Evolutionary conservation across 2,329 filamentous ascomycete species (phyloP).

Genomic region (Penicillium oxalicum): DNA sequence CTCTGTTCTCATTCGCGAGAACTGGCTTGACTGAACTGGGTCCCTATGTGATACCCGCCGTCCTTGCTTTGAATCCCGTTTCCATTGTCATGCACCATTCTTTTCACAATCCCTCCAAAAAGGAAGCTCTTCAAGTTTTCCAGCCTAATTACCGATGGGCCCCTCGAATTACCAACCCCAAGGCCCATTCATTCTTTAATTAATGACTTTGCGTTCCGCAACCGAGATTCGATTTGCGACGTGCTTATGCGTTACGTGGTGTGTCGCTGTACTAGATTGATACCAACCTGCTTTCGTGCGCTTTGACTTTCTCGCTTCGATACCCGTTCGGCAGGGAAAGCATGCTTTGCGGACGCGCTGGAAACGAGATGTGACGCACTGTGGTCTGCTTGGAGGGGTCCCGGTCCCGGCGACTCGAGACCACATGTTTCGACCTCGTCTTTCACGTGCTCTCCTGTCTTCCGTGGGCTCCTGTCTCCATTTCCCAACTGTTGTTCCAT

Average conservation of each 20-base stretch:
- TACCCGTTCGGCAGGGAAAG: constrained; percentile 30
- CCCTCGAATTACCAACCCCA: neutral
- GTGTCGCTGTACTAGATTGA: constrained; percentile 25
- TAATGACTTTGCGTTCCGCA: constrained; percentile 30
- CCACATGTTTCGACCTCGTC: no score
- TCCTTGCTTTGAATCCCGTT: constrained; percentile 13
- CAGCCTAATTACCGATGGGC: constrained; percentile 12
- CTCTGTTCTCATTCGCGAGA: constrained; percentile 6
- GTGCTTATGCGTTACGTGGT: constrained; percentile 26
- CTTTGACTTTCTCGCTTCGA: constrained; percentile 27
- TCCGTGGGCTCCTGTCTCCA: constrained; percentile 13
- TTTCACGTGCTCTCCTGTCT: neutral
- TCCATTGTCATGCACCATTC: neutral
- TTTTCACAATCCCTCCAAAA: constrained; percentile 1
- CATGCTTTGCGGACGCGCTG: constrained; percentile 15
- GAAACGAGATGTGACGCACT: neutral
- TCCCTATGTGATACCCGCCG: constrained; percentile 31
- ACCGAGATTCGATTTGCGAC: constrained; percentile 27
- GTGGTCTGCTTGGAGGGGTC: neutral
- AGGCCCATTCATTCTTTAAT: constrained; percentile 26
- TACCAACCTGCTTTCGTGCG: constrained; percentile 26
- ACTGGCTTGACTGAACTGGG: constrained; percentile 11
- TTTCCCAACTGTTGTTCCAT: constrained; percentile 23
- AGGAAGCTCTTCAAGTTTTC: constrained; percentile 6
- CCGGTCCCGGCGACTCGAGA: no score